Evolutionary conservation across 2,329 filamentous ascomycete species (phyloP).

Genomic region (Fusarium caatingaense): DNA sequence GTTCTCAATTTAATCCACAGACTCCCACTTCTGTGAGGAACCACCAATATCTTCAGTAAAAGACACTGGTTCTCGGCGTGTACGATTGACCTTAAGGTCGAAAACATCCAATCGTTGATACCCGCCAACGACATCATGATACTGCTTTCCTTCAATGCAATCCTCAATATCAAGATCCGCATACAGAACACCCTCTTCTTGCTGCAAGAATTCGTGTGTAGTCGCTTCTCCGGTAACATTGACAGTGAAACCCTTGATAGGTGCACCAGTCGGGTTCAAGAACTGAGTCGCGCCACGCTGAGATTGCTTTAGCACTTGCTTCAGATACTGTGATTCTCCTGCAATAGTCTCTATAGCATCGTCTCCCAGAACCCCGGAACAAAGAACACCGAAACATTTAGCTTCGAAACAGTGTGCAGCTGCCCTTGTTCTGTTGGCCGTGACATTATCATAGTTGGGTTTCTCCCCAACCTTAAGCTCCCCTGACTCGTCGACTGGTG

Average conservation of each 20-base stretch:
- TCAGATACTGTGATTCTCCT: constrained; percentile 46
- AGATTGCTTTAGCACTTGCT: constrained; percentile 50
- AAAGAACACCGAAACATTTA: constrained; percentile 66
- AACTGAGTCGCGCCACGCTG: constrained; percentile 61
- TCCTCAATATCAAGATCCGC: constrained; percentile 61
- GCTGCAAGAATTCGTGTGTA: constrained; percentile 54
- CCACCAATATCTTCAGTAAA: constrained; percentile 27
- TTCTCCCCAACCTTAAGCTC: background rate
- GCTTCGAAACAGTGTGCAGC: constrained; percentile 69
- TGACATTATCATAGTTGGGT: constrained; percentile 64
- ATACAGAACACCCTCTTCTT: constrained; percentile 62
- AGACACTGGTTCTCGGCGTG: constrained; percentile 50
- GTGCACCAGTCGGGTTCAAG: constrained; percentile 61
- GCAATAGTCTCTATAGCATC: constrained; percentile 53
- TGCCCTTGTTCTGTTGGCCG: constrained; percentile 62
- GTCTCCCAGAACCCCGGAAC: constrained; percentile 56
- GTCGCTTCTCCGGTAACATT: constrained; percentile 37
- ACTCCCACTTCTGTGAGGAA: background rate
- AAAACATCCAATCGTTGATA: constrained; percentile 68
- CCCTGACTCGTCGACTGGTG: fast-evolving
- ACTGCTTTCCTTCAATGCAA: constrained; percentile 67
- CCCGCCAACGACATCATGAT: constrained; percentile 66
- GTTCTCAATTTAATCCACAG: background rate
- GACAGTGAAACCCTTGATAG: constrained; percentile 53
- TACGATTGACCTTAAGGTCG: constrained; percentile 60